Evolutionary conservation across 1,284 basidiomycete genomes (phyloP).

Genomic region (Puccinia novopanici): DNA sequence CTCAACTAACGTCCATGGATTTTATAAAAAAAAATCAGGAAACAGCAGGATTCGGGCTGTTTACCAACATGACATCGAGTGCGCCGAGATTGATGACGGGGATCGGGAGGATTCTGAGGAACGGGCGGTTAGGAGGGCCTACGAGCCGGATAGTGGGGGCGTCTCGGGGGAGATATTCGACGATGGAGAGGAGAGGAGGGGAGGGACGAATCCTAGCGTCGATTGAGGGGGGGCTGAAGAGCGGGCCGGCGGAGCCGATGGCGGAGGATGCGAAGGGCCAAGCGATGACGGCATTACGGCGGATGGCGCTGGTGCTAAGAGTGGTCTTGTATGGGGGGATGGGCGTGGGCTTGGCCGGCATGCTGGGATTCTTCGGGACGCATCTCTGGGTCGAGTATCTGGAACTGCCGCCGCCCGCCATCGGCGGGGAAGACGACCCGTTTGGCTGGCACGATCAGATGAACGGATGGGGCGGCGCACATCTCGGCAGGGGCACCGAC

Average conservation of each 20-base stretch:
- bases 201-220: conserved; percentile 29
- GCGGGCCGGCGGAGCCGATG: conserved; percentile 16
- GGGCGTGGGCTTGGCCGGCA: conserved; percentile 51
- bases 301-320: conserved; percentile 24
- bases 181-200: background rate
- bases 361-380: conserved; percentile 50
- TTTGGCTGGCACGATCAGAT: conserved; percentile 54
- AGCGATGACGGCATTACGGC: conserved; percentile 32
- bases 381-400: conserved; percentile 56
- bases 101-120: background rate
- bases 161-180: background rate
- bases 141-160: background rate
- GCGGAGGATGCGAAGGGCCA: conserved; percentile 31
- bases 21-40: too few species aligned
- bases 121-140: background rate
- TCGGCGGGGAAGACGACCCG: conserved; percentile 12
- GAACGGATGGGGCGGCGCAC: conserved; percentile 54
- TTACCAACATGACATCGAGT: too few species aligned
- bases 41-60: too few species aligned
- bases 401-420: conserved; percentile 37
- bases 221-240: conserved; percentile 29
- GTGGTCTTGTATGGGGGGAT: conserved; percentile 45
- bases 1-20: too few species aligned
- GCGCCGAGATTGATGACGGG: background rate
- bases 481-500: conserved; percentile 56